A percentile compares a stretch with the other conserved stretches of the same genome.
Conservation (phyloP, 164 flowering plant genomes). For the Umbellularia californica region DNA sequence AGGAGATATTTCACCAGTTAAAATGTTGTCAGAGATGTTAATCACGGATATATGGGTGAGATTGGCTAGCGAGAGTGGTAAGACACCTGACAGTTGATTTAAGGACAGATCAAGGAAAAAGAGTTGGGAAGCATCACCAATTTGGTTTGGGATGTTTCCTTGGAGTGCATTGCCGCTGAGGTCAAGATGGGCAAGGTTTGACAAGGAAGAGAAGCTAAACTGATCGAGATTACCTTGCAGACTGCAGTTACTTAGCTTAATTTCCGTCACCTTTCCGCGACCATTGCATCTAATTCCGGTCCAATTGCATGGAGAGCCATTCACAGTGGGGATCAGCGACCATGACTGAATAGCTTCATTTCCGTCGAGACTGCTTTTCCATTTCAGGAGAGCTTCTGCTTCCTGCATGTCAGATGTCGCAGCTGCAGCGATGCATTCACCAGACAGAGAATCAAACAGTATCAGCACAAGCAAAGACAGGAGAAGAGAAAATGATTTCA, state of each 20-base stretch:
- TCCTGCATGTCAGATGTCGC: background rate
- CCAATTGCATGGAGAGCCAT: slow-evolving; percentile 12
- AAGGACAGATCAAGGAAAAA: no score
- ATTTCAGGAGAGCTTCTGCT: slow-evolving; percentile 1
- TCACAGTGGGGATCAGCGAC: background rate
- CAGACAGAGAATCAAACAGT: background rate
- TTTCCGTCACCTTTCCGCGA: slow-evolving; percentile 8
- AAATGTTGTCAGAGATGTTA: no score
- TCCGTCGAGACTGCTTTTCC: background rate
- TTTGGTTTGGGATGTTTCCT: slow-evolving; percentile 19
- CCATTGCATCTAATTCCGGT: slow-evolving; percentile 14
- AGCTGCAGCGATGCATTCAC: background rate
- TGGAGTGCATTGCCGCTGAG: slow-evolving; percentile 6
- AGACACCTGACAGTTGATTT: slow-evolving; percentile 15
- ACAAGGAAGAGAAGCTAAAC: slow-evolving; percentile 21
- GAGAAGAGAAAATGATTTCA: no score
- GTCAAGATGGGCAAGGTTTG: slow-evolving; percentile 15
- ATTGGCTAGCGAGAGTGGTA: slow-evolving; percentile 27
- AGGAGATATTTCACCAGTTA: no score
- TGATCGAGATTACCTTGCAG: slow-evolving; percentile 15
- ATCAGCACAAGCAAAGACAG: background rate
- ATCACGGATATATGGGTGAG: no score
- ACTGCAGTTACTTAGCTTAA: slow-evolving; percentile 5
- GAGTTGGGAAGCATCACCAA: slow-evolving; percentile 22
- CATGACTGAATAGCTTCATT: background rate